phyloP scores from a whole-genome alignment of 2,329 filamentous ascomycete genomes.

The Penicillium sp. region DNA sequence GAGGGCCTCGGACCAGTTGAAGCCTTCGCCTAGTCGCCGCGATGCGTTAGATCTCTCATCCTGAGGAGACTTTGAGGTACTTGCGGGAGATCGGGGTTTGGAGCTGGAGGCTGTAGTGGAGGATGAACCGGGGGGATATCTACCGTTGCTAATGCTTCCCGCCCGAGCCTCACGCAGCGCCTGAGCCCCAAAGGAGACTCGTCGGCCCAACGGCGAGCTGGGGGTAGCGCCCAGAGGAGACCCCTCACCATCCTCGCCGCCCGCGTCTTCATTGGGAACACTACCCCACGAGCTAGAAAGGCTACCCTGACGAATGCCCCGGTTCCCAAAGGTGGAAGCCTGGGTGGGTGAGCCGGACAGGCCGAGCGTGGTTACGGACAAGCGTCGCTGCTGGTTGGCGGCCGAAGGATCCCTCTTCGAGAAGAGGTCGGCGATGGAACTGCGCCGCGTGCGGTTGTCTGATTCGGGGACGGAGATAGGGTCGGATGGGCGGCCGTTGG shows the following conservation, averaged over 20 bases:
- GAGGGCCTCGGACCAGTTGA: constrained; percentile 96
- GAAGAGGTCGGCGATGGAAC: constrained; percentile 45
- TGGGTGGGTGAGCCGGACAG: constrained; percentile 67
- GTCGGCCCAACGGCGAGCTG: constrained; percentile 64
- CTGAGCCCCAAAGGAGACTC: constrained; percentile 84
- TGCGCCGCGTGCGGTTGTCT: constrained; percentile 40
- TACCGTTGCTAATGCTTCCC: constrained; percentile 60
- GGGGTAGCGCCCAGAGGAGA: constrained; percentile 55
- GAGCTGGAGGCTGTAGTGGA: constrained; percentile 11
- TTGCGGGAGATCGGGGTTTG: constrained; percentile 29
- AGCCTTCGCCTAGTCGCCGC: constrained; percentile 70
- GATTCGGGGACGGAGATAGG: constrained; percentile 37
- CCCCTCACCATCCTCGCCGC: constrained; percentile 65
- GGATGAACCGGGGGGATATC: constrained; percentile 44
- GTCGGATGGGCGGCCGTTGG: constrained; percentile 38
- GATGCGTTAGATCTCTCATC: constrained; percentile 43
- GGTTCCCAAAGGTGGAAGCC: constrained; percentile 48
- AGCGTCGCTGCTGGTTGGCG: constrained; percentile 53
- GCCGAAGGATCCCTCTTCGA: constrained; percentile 29
- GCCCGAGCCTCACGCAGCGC: constrained; percentile 65
- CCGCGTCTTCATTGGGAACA: constrained; percentile 40
- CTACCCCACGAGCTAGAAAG: constrained; percentile 57
- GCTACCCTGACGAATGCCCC: constrained; percentile 57
- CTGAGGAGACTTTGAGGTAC: constrained; percentile 33
- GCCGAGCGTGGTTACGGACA: constrained; percentile 69